Evolutionary conservation across 208 protist genomes (phyloP).

Genomic region (Wallacemonas sp.): DNA sequence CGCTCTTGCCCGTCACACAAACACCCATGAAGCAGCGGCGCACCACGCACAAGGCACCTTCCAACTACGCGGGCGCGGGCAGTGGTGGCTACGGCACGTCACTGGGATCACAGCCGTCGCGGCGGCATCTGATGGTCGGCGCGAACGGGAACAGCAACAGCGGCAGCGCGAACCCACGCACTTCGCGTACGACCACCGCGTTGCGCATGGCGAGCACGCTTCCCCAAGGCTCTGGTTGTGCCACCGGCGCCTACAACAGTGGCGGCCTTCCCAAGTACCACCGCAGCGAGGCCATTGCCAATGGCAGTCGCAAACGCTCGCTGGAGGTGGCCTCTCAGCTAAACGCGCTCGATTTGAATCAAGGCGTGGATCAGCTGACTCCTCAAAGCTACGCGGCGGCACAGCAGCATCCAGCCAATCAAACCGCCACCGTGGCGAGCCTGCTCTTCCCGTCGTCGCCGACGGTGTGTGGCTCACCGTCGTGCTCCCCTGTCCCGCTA

Average conservation of each 20-base stretch:
- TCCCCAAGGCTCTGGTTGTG: not conserved
- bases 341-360: slow-evolving; percentile 67
- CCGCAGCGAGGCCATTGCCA: slow-evolving; percentile 22
- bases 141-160: not conserved
- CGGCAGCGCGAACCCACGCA: not conserved
- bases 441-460: slow-evolving; percentile 10
- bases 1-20: slow-evolving; percentile 9
- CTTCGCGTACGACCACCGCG: no score
- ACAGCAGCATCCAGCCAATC: not conserved
- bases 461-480: not conserved
- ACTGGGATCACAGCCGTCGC: not conserved
- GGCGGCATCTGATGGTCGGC: no score
- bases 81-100: not conserved
- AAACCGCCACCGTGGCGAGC: not conserved
- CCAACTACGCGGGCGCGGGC: not conserved
- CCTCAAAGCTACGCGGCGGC: slow-evolving; percentile 9
- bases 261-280: slow-evolving; percentile 22
- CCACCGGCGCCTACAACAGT: not conserved
- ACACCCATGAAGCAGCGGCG: slow-evolving; percentile 42
- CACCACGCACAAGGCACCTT: slow-evolving; percentile 29
- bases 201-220: not conserved
- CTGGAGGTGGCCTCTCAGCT: slow-evolving; percentile 63
- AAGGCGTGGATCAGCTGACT: slow-evolving; percentile 10
- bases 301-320: slow-evolving; percentile 50
- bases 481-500: not conserved